A percentile compares a stretch with the other conserved stretches of the same genome.
phyloP scores from a whole-genome alignment of 805 yeast genomes.

The Candida lessepsii region DNA sequence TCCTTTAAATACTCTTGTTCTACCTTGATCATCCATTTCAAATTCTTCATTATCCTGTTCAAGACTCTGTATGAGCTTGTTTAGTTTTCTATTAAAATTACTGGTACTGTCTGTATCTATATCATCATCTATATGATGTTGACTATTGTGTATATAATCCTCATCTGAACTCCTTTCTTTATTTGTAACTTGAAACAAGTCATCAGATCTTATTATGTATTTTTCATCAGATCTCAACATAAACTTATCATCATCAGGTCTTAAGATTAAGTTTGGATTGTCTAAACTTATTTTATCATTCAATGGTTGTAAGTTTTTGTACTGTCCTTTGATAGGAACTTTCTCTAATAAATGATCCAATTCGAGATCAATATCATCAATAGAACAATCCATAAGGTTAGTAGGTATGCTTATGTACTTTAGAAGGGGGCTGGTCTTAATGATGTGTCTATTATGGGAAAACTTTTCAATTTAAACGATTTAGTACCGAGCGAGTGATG shows the following conservation, averaged over 20 bases:
- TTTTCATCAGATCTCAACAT: not conserved
- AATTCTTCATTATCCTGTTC: constrained; percentile 26
- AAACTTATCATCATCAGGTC: constrained; percentile 1
- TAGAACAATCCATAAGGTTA: constrained; percentile 5
- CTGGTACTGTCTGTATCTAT: not conserved
- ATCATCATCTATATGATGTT: constrained; percentile 29
- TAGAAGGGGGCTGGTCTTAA: not conserved
- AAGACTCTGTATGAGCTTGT: constrained; percentile 34
- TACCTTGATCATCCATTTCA: constrained; percentile 34
- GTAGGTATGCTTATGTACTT: not conserved
- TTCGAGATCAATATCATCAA: constrained; percentile 9
- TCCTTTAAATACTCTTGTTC: constrained; percentile 36
- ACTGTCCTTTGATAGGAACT: constrained; percentile 3
- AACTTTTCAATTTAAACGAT: constrained; percentile 7
- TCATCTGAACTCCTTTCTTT: too few relatives aligned
- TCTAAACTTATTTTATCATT: constrained; percentile 7
- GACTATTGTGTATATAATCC: too few relatives aligned
- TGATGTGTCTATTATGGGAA: not conserved
- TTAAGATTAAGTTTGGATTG: constrained; percentile 5
- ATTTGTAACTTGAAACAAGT: constrained; percentile 17
- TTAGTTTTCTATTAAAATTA: constrained; percentile 24
- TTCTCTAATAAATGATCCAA: constrained; percentile 11
- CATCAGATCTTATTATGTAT: constrained; percentile 1
- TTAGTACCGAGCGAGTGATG: not conserved
- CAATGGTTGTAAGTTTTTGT: constrained; percentile 4